Evolutionary conservation across 768 basidiomycete species (phyloP).

Genomic region (Leccinum subgranulosum): DNA sequence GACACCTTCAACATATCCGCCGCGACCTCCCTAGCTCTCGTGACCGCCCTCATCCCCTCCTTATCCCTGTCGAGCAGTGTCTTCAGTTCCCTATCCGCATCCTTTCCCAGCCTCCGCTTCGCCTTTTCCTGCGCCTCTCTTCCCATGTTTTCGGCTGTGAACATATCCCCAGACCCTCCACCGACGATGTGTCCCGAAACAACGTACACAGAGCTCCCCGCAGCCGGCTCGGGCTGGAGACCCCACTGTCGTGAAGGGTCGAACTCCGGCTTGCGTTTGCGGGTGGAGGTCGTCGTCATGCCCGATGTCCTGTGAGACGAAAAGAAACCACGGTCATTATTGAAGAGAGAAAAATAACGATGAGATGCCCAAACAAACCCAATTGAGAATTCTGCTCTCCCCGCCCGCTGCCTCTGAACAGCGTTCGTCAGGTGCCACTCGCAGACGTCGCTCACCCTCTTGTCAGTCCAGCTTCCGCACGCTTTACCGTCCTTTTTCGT

Average conservation of each 20-base stretch:
- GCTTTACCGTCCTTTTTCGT: constrained; percentile 72
- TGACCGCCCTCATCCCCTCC: constrained; percentile 63
- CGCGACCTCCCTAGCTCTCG: constrained; percentile 53
- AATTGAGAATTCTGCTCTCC: constrained; percentile 80
- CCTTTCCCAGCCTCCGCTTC: constrained; percentile 55
- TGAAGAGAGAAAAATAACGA: neutral
- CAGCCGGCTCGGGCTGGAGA: constrained; percentile 49
- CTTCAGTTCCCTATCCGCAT: constrained; percentile 61
- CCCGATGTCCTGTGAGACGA: constrained; percentile 60
- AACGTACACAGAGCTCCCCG: constrained; percentile 64
- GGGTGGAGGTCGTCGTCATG: constrained; percentile 48
- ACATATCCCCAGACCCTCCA: constrained; percentile 42
- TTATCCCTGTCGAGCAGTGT: constrained; percentile 60
- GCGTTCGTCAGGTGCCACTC: constrained; percentile 89
- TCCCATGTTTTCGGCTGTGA: constrained; percentile 68
- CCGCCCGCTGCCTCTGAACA: constrained; percentile 68
- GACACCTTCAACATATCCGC: constrained; percentile 25
- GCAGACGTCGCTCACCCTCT: constrained; percentile 80
- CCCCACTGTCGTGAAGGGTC: constrained; percentile 78
- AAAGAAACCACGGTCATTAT: neutral
- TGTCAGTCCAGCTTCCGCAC: constrained; percentile 91
- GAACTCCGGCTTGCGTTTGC: constrained; percentile 51
- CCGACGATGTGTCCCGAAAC: constrained; percentile 75
- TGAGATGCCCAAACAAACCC: constrained; percentile 49
- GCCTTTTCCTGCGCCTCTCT: constrained; percentile 78